Base-by-base conservation (phyloP, 2,329 filamentous ascomycete species). In the Pseudopithomyces chartarum region DNA sequence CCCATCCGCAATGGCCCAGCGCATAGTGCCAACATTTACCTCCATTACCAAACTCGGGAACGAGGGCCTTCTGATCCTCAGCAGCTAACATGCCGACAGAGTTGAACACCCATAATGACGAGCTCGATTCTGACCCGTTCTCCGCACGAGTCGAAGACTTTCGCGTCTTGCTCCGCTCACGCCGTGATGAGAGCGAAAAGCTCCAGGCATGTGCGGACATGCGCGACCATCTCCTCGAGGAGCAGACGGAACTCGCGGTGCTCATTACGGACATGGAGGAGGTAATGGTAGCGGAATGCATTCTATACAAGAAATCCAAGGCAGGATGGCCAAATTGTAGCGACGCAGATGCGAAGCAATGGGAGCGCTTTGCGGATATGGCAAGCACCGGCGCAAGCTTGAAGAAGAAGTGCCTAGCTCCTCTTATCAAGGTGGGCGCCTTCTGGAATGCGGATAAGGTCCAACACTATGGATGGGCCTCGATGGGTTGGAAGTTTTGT, bases 401-500 rank as follows among this genome's bases (percentile, higher is more conserved):
- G 26, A 65, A 48, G 34, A 58, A 59, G 54, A 7, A 47, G 46
- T 62, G 52, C 45, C 52, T 65, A 15, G 52, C 51, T 48, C 55
- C 56, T 40, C 58, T 65, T 26, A 36, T 52, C 45, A 60, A 56
- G 51, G 52, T 49, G 48, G 29, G 50, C 42, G 32, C 32, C 20
- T 49, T 32, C 40, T 64, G 48, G 62, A 38, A 56, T 12, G 58
- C 39, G 6, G 36, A 63, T 2, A 63, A 56, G 40, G 58, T 65
- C 15, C 20, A 45, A 38, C 34, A 61, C 56, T 63, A 64, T 46
- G n/a, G 52, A 33, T 64, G 51, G 58, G 50, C 55, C 13, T 60
- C 44, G 23, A 59, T 46, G 20, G 57, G 57, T 23, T 45, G 40
- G 46, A 61, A 57, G 36, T 65, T 52, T 52, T 65, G 47, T 49